Evolutionary conservation across 306 rosid genomes (phyloP).

Genomic region (Elaeagnus macrophylla): DNA sequence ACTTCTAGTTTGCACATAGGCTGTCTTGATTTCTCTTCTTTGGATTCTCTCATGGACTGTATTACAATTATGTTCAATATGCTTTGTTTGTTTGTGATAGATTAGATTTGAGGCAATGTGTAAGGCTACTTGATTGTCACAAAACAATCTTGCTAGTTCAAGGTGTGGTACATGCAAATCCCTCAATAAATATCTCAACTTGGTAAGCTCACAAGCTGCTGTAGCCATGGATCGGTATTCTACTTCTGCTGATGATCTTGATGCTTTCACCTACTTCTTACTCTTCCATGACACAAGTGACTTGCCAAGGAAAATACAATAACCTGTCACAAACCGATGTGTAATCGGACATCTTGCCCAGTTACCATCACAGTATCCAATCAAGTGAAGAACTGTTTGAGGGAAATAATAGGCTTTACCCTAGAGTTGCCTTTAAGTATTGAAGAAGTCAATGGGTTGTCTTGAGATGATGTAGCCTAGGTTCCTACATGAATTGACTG

Average conservation of each 20-base stretch:
- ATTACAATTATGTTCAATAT: neutral
- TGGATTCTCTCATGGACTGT: conserved; percentile 7
- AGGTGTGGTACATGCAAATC: neutral
- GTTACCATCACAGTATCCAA: neutral
- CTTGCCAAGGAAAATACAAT: neutral
- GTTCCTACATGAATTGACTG: no score
- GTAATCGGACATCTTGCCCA: neutral
- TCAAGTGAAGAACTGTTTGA: neutral
- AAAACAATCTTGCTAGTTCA: neutral
- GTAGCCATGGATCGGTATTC: neutral
- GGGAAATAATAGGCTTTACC: neutral
- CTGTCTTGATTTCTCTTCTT: neutral
- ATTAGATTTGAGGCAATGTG: neutral
- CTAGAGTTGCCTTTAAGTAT: neutral
- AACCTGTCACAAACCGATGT: neutral
- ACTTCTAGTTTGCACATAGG: neutral
- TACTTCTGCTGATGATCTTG: neutral
- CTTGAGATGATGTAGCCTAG: neutral
- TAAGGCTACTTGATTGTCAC: neutral
- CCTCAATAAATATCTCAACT: neutral
- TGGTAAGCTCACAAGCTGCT: neutral
- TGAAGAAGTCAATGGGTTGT: neutral
- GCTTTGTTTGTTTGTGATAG: neutral
- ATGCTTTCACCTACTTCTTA: neutral
- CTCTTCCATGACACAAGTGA: no score